Evolutionary conservation across 2,329 filamentous ascomycete species (phyloP), one percentile per base, ranked within the genome.

Genomic region (Fusarium torreyae): DNA sequence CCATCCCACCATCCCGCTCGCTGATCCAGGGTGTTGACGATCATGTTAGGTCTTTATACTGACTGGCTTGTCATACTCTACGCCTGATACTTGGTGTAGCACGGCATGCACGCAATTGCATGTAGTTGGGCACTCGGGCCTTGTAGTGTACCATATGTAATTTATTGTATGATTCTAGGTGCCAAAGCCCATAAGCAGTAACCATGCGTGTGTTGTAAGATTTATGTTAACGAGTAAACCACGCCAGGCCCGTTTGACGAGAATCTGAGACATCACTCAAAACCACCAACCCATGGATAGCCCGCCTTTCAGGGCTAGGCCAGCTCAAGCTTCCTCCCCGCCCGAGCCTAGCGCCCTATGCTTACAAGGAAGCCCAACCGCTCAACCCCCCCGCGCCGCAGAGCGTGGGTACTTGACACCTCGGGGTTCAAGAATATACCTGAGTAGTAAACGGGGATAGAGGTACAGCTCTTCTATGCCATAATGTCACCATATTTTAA

Each of bases 211-310:
- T 69, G 66, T 31, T 50, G 33, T 54, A 24, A 45, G 20, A 24
- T 33, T 54, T 36, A 50, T 34, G 46, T 31, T 31, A 31, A 31
- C 10, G 28, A 31, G 10, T 49, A 34, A 34, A 40, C 52, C 45
- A 64, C 46, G 61, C 43, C 44, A 49, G 46, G 40, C 42, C 50
- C 33, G 18, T 50, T 62, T 66, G 52, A 38, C 63, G 56, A 48
- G 58, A 67, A 64, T 69, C 62, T 64, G 67, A 70, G 68, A 70
- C 67, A 65, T 17, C 11, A 50, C 54, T 36, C 54, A 70, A 70
- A 69, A 46, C 66, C 51, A 46, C 55, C 61, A 63, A 56, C 42
- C 51, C 59, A 45, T 50, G 33, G 51, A 54, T 60, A 57, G 44
- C 31, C 39, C 42, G 57, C 60, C 65, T 61, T 45, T 55, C 69